phyloP scores from a whole-genome alignment of 805 yeast genomes.

The Zygosaccharomyces bailii region DNA sequence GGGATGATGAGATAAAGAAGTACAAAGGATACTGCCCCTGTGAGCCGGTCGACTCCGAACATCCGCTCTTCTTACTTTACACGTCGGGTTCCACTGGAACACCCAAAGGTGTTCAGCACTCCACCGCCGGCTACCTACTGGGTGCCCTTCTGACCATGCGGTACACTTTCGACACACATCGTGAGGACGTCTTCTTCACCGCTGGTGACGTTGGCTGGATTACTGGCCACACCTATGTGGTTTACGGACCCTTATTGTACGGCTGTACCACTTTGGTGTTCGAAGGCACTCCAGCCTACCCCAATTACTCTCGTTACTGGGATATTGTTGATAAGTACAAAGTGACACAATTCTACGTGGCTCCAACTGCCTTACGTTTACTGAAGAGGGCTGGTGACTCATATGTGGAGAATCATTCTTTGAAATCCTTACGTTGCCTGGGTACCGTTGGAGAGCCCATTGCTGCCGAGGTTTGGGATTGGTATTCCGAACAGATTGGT shows the following conservation, averaged over 20 bases:
- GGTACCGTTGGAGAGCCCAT: constrained; percentile 89
- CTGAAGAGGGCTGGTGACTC: constrained; percentile 70
- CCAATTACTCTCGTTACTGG: constrained; percentile 78
- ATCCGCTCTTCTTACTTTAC: constrained; percentile 74
- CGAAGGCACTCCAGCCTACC: constrained; percentile 87
- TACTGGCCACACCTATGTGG: constrained; percentile 81
- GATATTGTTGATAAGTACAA: constrained; percentile 66
- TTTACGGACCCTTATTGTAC: constrained; percentile 72
- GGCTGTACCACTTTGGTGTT: constrained; percentile 80
- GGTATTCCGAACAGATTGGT: constrained; percentile 75
- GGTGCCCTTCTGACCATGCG: constrained; percentile 72
- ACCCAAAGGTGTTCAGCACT: constrained; percentile 82
- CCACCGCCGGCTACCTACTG: constrained; percentile 75
- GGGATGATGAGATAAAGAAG: constrained; percentile 67
- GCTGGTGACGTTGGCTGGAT: constrained; percentile 94
- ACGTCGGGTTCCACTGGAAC: constrained; percentile 88
- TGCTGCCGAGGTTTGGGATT: constrained; percentile 83
- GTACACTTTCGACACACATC: constrained; percentile 72
- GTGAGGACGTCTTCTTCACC: constrained; percentile 71
- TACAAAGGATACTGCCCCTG: constrained; percentile 71
- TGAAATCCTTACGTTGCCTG: constrained; percentile 61
- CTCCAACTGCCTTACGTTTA: constrained; percentile 78
- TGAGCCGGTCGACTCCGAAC: constrained; percentile 72
- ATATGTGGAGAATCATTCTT: constrained; percentile 57
- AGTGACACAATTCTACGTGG: constrained; percentile 78